Evolutionary conservation across 129 eudicot genomes (phyloP).

Genomic region (Escallonia rubra): DNA sequence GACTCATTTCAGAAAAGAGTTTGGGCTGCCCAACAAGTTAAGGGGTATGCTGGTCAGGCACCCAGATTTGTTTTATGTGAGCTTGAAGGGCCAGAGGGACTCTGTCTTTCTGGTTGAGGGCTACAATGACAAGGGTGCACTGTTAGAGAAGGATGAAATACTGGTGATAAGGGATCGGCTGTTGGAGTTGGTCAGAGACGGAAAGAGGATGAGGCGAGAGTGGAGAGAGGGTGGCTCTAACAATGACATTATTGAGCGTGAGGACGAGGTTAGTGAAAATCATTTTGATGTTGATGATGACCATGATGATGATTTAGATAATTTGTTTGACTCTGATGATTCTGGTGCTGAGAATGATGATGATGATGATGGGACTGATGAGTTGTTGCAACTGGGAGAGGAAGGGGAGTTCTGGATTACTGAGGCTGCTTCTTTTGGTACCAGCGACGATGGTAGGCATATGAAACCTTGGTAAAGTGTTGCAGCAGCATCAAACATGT

Average conservation of each 20-base stretch:
- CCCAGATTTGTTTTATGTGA: slow-evolving; percentile 89
- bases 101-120: slow-evolving; percentile 86
- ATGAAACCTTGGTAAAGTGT: slow-evolving; percentile 58
- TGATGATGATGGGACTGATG: slow-evolving; percentile 29
- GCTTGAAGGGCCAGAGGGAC: slow-evolving; percentile 80
- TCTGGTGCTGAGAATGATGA: slow-evolving; percentile 31
- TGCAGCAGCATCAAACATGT: too few relatives aligned
- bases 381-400: slow-evolving; percentile 14
- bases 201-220: slow-evolving; percentile 72
- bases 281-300: slow-evolving; percentile 29
- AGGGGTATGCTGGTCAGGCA: slow-evolving; percentile 90
- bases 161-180: slow-evolving; percentile 36
- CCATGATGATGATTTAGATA: slow-evolving; percentile 54
- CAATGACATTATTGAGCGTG: slow-evolving; percentile 7
- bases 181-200: slow-evolving; percentile 60
- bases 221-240: slow-evolving; percentile 24
- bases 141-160: slow-evolving; percentile 59
- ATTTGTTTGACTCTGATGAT: slow-evolving; percentile 48
- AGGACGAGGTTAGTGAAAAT: slow-evolving; percentile 21
- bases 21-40: slow-evolving; percentile 79
- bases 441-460: slow-evolving; percentile 15
- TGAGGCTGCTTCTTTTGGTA: slow-evolving; percentile 13
- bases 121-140: slow-evolving; percentile 63
- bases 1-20: slow-evolving; percentile 87
- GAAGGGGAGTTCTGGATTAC: slow-evolving; percentile 57